Evolutionary conservation across 2,329 filamentous ascomycete species (phyloP).

Genomic region (Aspergillus neotritici): DNA sequence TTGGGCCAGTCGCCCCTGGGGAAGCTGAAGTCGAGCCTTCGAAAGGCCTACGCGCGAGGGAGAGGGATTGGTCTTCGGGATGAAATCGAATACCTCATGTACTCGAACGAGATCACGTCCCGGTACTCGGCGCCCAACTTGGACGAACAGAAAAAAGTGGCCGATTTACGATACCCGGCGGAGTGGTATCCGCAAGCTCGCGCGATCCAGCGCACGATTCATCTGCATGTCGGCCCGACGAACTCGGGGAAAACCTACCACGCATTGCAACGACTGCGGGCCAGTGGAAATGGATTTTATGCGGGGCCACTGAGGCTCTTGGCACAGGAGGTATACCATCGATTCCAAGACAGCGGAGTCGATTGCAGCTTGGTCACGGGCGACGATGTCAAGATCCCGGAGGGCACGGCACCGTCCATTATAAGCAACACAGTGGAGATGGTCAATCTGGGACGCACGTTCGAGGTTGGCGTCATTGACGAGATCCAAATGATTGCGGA

Average conservation of each 20-base stretch:
- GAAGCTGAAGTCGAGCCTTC: constrained; percentile 39
- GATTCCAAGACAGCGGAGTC: constrained; percentile 71
- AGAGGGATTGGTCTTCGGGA: constrained; percentile 48
- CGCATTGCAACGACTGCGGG: constrained; percentile 77
- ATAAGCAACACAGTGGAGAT: constrained; percentile 94
- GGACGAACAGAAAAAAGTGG: constrained; percentile 57
- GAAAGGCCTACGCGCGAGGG: constrained; percentile 53
- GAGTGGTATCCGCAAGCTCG: constrained; percentile 91
- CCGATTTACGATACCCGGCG: constrained; percentile 80
- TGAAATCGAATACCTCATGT: constrained; percentile 65
- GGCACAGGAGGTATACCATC: constrained; percentile 90
- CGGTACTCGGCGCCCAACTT: constrained; percentile 54
- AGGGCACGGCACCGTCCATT: constrained; percentile 53
- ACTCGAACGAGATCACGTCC: constrained; percentile 56
- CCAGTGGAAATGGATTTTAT: constrained; percentile 72
- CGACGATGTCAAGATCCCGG: constrained; percentile 72
- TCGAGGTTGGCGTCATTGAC: constrained; percentile 92
- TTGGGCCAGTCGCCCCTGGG: constrained; percentile 15
- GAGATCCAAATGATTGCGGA: constrained; percentile 97
- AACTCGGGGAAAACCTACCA: constrained; percentile 98
- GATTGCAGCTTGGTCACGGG: constrained; percentile 79
- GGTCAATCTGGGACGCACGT: constrained; percentile 53
- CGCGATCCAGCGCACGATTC: constrained; percentile 71
- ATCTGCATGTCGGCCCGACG: constrained; percentile 91
- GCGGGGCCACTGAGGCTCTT: constrained; percentile 82